A percentile compares a stretch with the other conserved stretches of the same genome.
phyloP scores from a whole-genome alignment of 2,329 filamentous ascomycete genomes.

The Diplodia sapinea region DNA sequence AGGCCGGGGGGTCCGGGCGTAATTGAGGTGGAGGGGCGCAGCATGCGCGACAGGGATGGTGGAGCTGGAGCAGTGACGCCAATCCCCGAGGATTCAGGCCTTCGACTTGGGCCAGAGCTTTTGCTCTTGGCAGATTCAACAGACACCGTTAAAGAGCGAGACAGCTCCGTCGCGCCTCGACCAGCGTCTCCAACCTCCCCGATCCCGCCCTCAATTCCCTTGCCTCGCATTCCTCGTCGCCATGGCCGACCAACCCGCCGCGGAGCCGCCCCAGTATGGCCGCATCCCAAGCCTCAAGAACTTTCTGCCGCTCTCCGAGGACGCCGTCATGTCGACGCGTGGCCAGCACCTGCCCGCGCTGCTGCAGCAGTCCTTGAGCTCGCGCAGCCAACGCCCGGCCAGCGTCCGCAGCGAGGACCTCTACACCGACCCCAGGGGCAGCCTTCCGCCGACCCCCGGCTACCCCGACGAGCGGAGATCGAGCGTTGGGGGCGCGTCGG shows the following conservation, averaged over 20 bases:
- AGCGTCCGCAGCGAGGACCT: constrained; percentile 40
- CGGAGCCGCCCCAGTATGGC: constrained; percentile 34
- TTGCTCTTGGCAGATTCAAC: constrained; percentile 11
- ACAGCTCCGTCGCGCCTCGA: constrained; percentile 4
- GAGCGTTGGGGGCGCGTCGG: constrained; percentile 49
- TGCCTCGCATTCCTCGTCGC: neutral
- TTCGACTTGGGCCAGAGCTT: constrained; percentile 12
- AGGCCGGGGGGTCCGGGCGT: constrained; percentile 6
- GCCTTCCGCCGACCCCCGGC: constrained; percentile 37
- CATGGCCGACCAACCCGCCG: constrained; percentile 33
- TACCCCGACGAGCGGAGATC: constrained; percentile 40
- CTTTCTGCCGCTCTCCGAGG: constrained; percentile 51
- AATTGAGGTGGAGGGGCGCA: constrained; percentile 9
- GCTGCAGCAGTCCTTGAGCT: constrained; percentile 31
- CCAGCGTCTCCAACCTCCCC: neutral
- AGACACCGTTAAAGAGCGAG: constrained; percentile 15
- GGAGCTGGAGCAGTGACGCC: constrained; percentile 23
- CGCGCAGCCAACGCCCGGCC: constrained; percentile 3
- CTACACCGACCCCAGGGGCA: constrained; percentile 40
- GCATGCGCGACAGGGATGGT: constrained; percentile 21
- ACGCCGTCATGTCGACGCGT: constrained; percentile 50
- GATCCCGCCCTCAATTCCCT: neutral
- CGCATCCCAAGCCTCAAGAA: constrained; percentile 46
- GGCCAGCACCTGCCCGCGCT: constrained; percentile 52
- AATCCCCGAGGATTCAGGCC: constrained; percentile 5